Evolutionary conservation across 2,329 filamentous ascomycete genomes (phyloP).

Genomic region (Aspergillus persii): DNA sequence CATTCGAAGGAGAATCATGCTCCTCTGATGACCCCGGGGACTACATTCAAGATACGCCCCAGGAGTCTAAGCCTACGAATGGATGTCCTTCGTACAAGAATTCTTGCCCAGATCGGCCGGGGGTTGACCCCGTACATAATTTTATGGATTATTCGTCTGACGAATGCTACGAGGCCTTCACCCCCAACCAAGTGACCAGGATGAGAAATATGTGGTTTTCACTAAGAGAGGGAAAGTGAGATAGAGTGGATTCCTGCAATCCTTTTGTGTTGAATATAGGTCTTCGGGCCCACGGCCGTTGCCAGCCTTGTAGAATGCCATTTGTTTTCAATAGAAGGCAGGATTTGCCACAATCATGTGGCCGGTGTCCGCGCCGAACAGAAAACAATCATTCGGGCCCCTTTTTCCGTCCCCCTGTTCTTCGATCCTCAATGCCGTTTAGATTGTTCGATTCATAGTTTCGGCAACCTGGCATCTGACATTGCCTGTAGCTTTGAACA

Average conservation of each 20-base stretch:
- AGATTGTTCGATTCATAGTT: too few species aligned
- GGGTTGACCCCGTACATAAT: constrained; percentile 55
- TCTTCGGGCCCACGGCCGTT: too few species aligned
- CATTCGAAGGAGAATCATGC: constrained; percentile 43
- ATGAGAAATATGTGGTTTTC: constrained; percentile 54
- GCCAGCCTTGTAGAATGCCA: too few species aligned
- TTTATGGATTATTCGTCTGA: constrained; percentile 61
- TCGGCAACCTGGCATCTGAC: too few species aligned
- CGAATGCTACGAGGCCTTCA: constrained; percentile 55
- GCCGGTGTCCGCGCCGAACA: too few species aligned
- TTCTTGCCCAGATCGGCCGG: constrained; percentile 48
- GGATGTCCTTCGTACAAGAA: constrained; percentile 54
- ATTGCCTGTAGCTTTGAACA: too few species aligned
- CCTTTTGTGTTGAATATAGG: too few species aligned
- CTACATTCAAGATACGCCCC: constrained; percentile 45
- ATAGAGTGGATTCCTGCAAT: background rate
- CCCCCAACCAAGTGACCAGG: constrained; percentile 47
- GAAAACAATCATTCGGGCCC: too few species aligned
- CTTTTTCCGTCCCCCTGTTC: too few species aligned
- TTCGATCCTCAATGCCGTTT: too few species aligned
- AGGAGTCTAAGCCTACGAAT: constrained; percentile 56
- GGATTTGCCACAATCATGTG: too few species aligned
- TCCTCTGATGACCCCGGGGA: constrained; percentile 36
- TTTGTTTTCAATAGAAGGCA: too few species aligned
- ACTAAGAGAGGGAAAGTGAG: constrained; percentile 37